Evolutionary conservation across 441 rosid species (phyloP).

Genomic region (Codiaeum variegatum): DNA sequence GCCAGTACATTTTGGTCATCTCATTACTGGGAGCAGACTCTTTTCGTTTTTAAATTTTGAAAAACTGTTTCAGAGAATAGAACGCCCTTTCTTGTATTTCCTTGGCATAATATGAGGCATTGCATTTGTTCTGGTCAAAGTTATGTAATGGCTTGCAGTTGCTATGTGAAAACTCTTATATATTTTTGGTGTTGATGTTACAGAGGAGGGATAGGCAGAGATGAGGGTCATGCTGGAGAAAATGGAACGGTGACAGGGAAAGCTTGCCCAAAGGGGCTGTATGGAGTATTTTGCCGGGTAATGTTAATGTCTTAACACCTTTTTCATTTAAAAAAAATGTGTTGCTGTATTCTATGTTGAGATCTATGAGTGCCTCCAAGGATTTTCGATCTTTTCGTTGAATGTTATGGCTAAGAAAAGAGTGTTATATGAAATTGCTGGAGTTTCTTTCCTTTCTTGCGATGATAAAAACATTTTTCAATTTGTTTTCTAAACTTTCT

Average conservation of each 20-base stretch:
- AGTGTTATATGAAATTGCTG: not conserved
- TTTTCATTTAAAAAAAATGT: not conserved
- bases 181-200: conserved; percentile 4
- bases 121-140: conserved; percentile 6
- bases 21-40: not conserved
- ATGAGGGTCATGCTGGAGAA: conserved; percentile 55
- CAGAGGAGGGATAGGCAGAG: conserved; percentile 82
- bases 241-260: conserved; percentile 86
- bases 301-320: conserved; percentile 5
- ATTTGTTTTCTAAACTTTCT: not conserved
- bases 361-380: not conserved
- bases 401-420: not conserved
- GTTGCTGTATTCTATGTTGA: not conserved
- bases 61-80: not conserved
- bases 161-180: conserved; percentile 3
- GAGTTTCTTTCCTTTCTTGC: conserved; percentile 2
- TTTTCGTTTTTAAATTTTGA: not conserved
- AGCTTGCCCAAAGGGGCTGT: conserved; percentile 92
- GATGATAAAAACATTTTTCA: not conserved
- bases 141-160: conserved; percentile 15
- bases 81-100: not conserved
- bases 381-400: not conserved
- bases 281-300: conserved; percentile 91
- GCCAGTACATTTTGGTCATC: not conserved
- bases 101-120: not conserved